Base-by-base conservation (phyloP, 176 grass and related monocot species). In the Avena eriantha region DNA sequence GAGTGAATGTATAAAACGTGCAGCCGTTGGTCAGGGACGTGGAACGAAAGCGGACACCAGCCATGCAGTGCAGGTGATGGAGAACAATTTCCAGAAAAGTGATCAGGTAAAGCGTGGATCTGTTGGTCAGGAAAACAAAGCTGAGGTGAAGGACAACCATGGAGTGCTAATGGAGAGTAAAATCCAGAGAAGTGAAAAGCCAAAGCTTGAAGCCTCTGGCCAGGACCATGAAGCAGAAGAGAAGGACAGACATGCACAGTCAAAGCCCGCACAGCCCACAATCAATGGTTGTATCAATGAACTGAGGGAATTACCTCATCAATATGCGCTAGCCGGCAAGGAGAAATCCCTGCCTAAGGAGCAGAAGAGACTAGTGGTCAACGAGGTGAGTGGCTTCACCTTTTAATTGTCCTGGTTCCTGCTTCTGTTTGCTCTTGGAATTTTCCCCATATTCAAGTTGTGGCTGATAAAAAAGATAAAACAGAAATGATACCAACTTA, bases 331-430 rank as follows among this genome's bases (percentile, higher is more conserved):
- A 2, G 11, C 23, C 8, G 23, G 5, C 81, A 41, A 8, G 43
- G 78, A 86, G 4, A 71, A 71, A 11, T 55, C 74, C 8, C 77
- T 19, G 4, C 34, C 26, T 19, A 48, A 64, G 45, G 51, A 75
- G 46, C 76, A 80, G 82, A 84, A 73, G n/a, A 9, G 7, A 15
- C 18, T 17, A 41, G 77, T 19, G 23, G 75, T 68, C 17, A 75
- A 45, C 5, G 24, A 89, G 68, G 88, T 85, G 19, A 50, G 15
- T 39, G 0, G 1, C 18, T 50, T 55, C 19, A 11, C 5, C 29
- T 22, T 56, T 76, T 22, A 39, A 43, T 79, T 79, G 19, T 35
- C 21, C 34, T 36, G n/a, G 11, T 80, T 80, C 71, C 21, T 7
- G 24, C 11, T 61, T 46, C 39, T 3, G 39, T 23, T 72, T 46